These are phyloP conservation scores for Scheffersomyces illinoinensis DNA, from an alignment of 1,139 yeast species.

Conservation along the genomic window DNA sequence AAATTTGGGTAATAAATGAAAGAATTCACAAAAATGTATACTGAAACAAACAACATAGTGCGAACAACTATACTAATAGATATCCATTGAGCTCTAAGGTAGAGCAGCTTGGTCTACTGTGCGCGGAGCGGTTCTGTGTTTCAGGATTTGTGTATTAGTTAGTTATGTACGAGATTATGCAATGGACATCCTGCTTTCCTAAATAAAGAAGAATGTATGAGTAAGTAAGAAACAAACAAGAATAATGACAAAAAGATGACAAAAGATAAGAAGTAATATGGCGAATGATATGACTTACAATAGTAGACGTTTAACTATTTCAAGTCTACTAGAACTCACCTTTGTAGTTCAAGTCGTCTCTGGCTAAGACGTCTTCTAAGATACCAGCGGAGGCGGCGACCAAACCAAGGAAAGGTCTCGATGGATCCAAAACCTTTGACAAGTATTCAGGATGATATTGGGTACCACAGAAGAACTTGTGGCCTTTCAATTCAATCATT, in stretches of 20 bases:
- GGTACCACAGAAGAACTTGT: slow-evolving; percentile 91
- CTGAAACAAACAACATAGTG: background rate
- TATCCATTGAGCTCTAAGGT: background rate
- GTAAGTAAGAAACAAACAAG: background rate
- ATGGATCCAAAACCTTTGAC: slow-evolving; percentile 94
- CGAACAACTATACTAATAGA: background rate
- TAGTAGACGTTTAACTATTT: background rate
- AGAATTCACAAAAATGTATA: background rate
- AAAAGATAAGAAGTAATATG: background rate
- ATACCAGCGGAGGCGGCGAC: slow-evolving; percentile 91
- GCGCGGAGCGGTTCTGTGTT: background rate
- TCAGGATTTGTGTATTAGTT: background rate
- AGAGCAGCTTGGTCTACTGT: background rate
- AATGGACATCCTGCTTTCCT: background rate
- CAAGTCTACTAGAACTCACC: slow-evolving; percentile 38
- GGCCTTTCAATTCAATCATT: slow-evolving; percentile 75
- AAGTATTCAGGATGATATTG: slow-evolving; percentile 98
- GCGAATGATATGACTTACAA: background rate
- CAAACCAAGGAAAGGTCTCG: slow-evolving; percentile 93
- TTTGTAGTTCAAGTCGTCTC: slow-evolving; percentile 45
- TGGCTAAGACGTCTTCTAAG: slow-evolving; percentile 58
- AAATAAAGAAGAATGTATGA: background rate
- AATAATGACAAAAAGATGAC: background rate
- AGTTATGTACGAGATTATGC: background rate
- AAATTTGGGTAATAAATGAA: too few relatives aligned